phyloP scores from a whole-genome alignment of 805 yeast species.

The Zygosaccharomyces siamensis region DNA sequence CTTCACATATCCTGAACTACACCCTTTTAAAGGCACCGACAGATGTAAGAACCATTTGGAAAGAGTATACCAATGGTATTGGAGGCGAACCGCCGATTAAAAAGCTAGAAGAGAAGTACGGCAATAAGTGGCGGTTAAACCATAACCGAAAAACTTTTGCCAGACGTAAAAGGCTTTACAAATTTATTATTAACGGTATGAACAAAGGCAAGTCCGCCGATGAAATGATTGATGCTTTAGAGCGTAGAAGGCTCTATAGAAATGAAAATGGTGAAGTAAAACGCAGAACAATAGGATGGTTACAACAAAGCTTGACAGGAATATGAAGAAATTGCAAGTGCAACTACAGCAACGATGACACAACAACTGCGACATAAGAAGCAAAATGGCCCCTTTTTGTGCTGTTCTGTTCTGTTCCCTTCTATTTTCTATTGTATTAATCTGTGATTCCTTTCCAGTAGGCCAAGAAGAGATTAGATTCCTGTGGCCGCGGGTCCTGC shows the following conservation, averaged over 20 bases:
- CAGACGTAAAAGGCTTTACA: slow-evolving; percentile 35
- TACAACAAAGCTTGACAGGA: slow-evolving; percentile 36
- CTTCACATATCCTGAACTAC: slow-evolving; percentile 20
- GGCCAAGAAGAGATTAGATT: too few relatives aligned
- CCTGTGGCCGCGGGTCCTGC: too few relatives aligned
- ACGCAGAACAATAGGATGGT: slow-evolving; percentile 36
- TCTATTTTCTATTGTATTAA: too few relatives aligned
- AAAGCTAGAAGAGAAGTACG: slow-evolving; percentile 38
- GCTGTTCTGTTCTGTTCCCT: too few relatives aligned
- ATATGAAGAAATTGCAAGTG: slow-evolving; percentile 11
- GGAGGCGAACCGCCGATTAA: slow-evolving; percentile 40
- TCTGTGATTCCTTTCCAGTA: too few relatives aligned
- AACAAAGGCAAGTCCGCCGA: slow-evolving; percentile 34
- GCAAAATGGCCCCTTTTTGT: too few relatives aligned
- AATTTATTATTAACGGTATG: slow-evolving; percentile 34
- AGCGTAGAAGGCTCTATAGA: slow-evolving; percentile 29
- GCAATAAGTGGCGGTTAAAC: slow-evolving; percentile 40
- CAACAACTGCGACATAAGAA: too few relatives aligned
- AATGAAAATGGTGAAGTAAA: slow-evolving; percentile 34
- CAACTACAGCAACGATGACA: too few relatives aligned
- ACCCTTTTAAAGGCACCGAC: slow-evolving; percentile 34
- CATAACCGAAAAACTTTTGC: slow-evolving; percentile 36
- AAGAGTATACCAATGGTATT: slow-evolving; percentile 39
- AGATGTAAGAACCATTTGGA: slow-evolving; percentile 36
- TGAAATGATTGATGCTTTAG: slow-evolving; percentile 31